Percentiles rank a stretch among this genome's conserved stretches.
Conservation (phyloP, 225 moss, liverwort and hornwort species). For the Physcomitrium patens region DNA sequence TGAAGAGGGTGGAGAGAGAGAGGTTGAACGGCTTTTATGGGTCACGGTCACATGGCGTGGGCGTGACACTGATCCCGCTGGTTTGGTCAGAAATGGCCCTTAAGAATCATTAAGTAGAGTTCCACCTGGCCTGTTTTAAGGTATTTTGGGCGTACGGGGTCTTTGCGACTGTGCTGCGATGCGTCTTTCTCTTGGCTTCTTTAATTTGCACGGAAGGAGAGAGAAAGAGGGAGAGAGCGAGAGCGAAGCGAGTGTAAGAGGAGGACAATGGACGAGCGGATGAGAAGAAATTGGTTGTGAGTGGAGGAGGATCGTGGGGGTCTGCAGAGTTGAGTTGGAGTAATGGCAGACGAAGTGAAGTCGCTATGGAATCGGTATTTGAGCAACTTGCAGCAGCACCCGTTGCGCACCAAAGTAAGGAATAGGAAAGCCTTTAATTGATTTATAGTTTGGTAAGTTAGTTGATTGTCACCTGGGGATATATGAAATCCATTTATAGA, state of each 20-base stretch:
- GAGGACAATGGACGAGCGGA: no score
- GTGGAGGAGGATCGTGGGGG: neutral
- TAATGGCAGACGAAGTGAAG: slow-evolving; percentile 78
- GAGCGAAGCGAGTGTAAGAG: neutral
- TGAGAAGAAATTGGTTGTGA: neutral
- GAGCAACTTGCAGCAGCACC: slow-evolving; percentile 63
- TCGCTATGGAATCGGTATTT: slow-evolving; percentile 74
- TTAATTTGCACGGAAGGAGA: neutral
- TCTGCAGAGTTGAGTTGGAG: neutral
- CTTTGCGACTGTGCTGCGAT: neutral
- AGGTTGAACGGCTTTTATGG: neutral
- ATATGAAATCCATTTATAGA: neutral
- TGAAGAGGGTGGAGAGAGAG: no score
- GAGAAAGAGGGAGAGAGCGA: neutral
- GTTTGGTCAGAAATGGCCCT: no score
- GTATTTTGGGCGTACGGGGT: neutral
- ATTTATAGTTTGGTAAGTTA: neutral
- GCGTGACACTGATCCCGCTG: neutral
- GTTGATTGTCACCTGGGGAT: neutral
- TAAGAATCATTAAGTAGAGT: no score
- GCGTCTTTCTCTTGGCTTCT: neutral
- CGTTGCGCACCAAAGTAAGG: slow-evolving; percentile 85
- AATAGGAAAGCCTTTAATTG: no score
- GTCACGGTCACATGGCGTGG: neutral
- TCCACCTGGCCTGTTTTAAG: neutral